phyloP scores from a whole-genome alignment of 768 basidiomycete genomes.

The Jaapia argillacea region DNA sequence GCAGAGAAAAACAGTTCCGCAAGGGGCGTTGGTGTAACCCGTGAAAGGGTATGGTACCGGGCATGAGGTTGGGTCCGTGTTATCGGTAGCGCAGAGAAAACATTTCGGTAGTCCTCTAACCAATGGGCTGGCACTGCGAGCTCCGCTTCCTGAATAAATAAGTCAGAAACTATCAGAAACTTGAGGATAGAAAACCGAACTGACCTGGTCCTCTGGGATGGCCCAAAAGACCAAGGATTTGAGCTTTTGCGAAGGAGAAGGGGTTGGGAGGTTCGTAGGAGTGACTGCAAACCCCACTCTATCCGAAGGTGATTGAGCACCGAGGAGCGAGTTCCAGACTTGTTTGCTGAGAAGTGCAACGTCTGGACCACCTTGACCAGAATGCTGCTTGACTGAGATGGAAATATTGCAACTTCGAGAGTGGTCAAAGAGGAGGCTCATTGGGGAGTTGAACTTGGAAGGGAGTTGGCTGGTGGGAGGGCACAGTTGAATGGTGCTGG shows the following conservation, averaged over 20 bases:
- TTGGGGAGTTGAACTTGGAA: too few relatives aligned
- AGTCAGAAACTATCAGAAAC: neutral
- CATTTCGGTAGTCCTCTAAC: slow-evolving; percentile 17
- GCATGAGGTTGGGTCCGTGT: too few relatives aligned
- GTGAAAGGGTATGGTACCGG: too few relatives aligned
- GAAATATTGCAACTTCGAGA: neutral
- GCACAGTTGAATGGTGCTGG: too few relatives aligned
- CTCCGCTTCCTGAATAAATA: slow-evolving; percentile 7
- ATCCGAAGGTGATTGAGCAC: too few relatives aligned
- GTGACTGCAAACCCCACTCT: too few relatives aligned
- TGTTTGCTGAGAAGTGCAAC: neutral
- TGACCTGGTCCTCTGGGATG: neutral
- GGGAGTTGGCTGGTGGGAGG: too few relatives aligned
- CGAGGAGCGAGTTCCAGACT: too few relatives aligned
- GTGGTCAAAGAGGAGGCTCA: neutral
- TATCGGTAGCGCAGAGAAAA: neutral
- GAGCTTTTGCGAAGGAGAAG: too few relatives aligned
- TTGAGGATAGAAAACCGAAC: neutral
- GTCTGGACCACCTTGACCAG: neutral
- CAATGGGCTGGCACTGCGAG: slow-evolving; percentile 11
- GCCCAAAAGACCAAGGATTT: neutral
- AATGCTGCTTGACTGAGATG: neutral
- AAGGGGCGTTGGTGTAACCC: too few relatives aligned
- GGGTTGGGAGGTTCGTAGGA: too few relatives aligned
- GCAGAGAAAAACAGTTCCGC: slow-evolving; percentile 44